A percentile compares a stretch with the other conserved stretches of the same genome.
These are phyloP conservation scores for Peronospora destructor DNA, from an alignment of 352 stramenopile genomes.

Conservation along the genomic window DNA sequence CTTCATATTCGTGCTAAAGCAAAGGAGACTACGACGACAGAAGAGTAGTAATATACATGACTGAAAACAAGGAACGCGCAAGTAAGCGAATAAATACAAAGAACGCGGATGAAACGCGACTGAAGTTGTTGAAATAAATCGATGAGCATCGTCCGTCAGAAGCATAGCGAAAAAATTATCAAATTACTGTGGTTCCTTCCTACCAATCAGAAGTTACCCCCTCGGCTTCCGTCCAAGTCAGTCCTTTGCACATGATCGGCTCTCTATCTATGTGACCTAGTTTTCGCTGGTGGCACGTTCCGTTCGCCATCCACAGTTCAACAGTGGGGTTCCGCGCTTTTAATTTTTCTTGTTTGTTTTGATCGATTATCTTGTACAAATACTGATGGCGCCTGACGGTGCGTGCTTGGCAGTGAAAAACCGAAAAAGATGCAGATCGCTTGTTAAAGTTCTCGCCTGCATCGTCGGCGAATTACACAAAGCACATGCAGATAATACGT, in stretches of 20 bases:
- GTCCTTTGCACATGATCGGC: conserved; percentile 12
- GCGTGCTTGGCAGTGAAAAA: conserved; percentile 23
- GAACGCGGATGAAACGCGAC: too few species aligned
- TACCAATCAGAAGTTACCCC: conserved; percentile 29
- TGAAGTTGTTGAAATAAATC: too few species aligned
- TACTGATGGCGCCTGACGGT: conserved; percentile 23
- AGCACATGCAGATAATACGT: conserved; percentile 42
- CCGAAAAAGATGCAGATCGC: conserved; percentile 16
- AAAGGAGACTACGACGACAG: conserved; percentile 30
- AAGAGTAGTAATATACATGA: conserved; percentile 1
- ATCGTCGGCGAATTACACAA: conserved; percentile 35
- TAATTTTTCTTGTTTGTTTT: conserved; percentile 30
- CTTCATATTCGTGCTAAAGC: conserved; percentile 69
- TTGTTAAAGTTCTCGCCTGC: conserved; percentile 21
- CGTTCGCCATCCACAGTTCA: conserved; percentile 5
- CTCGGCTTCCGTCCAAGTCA: conserved; percentile 22
- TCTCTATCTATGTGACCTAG: conserved; percentile 30
- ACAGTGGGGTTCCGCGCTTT: conserved; percentile 16
- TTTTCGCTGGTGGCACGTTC: conserved; percentile 7
- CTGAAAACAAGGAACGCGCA: not conserved
- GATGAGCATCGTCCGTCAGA: not conserved
- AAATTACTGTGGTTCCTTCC: conserved; percentile 29
- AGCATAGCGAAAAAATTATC: conserved; percentile 32
- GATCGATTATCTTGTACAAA: conserved; percentile 44
- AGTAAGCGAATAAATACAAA: too few species aligned